phyloP scores from a whole-genome alignment of 2,329 filamentous ascomycete genomes.

The Scedosporium dehoogii region DNA sequence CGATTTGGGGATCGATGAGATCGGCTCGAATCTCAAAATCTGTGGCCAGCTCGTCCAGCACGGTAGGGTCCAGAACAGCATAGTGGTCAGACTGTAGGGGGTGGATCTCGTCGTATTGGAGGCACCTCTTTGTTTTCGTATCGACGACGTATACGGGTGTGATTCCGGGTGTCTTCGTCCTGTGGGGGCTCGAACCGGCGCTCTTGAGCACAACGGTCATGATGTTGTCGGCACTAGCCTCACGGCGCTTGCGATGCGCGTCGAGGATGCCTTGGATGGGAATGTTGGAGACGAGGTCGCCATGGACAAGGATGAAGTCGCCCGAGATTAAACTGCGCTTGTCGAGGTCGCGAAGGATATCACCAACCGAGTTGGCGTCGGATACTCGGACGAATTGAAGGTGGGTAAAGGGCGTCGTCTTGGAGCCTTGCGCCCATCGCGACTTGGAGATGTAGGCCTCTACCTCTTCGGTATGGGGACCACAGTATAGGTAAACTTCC shows the following conservation, averaged over 20 bases:
- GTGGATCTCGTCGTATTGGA: constrained; percentile 90
- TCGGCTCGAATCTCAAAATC: constrained; percentile 81
- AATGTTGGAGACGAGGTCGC: constrained; percentile 85
- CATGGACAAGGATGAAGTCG: constrained; percentile 88
- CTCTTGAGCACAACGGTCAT: constrained; percentile 92
- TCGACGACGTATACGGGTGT: constrained; percentile 83
- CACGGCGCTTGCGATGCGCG: constrained; percentile 69
- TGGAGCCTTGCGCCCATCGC: constrained; percentile 52
- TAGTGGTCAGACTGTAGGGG: constrained; percentile 55
- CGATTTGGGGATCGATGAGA: constrained; percentile 86
- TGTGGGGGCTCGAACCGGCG: constrained; percentile 58
- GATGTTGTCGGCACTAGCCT: constrained; percentile 84
- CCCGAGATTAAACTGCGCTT: constrained; percentile 73
- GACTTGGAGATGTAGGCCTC: constrained; percentile 79
- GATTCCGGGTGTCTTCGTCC: constrained; percentile 65
- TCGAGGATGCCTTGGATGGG: constrained; percentile 70
- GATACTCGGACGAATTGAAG: constrained; percentile 78
- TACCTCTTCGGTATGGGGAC: constrained; percentile 75
- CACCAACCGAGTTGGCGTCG: constrained; percentile 77
- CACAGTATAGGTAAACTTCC: constrained; percentile 86
- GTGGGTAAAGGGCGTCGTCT: constrained; percentile 58
- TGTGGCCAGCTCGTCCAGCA: constrained; percentile 58
- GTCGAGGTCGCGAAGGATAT: constrained; percentile 91
- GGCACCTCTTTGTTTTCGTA: constrained; percentile 64
- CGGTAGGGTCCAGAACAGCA: constrained; percentile 64